Percentiles rank a stretch among this genome's conserved stretches.
phyloP scores from a whole-genome alignment of 2,329 filamentous ascomycete genomes.

The Fusarium illudens region DNA sequence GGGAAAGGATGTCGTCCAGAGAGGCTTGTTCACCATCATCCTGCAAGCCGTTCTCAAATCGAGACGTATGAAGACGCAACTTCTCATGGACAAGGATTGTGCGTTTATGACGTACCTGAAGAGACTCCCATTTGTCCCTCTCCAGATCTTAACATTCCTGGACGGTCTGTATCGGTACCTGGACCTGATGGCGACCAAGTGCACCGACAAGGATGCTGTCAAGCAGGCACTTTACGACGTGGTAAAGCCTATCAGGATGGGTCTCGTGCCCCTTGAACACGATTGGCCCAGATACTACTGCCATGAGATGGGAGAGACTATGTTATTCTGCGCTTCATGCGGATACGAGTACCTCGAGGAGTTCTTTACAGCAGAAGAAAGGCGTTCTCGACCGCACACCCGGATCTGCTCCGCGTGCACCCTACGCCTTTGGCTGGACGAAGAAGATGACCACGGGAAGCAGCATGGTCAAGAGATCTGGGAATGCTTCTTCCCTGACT shows the following conservation, averaged over 20 bases:
- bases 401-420: constrained; percentile 45
- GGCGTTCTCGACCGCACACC: constrained; percentile 5
- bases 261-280: constrained; percentile 28
- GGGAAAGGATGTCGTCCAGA: constrained; percentile 42
- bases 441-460: constrained; percentile 43
- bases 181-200: constrained; percentile 19
- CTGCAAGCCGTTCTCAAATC: constrained; percentile 49
- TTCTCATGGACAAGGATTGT: constrained; percentile 44
- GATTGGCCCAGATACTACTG: constrained; percentile 42
- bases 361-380: constrained; percentile 37
- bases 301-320: constrained; percentile 33
- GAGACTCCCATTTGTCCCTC: constrained; percentile 43
- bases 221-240: constrained; percentile 45
- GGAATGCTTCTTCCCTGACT: constrained; percentile 39
- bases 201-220: background rate
- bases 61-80: constrained; percentile 38
- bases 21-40: constrained; percentile 47
- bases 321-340: constrained; percentile 47
- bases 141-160: constrained; percentile 44
- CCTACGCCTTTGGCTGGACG: constrained; percentile 44
- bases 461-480: constrained; percentile 26
- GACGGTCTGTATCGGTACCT: constrained; percentile 47
- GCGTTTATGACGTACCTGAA: constrained; percentile 45
- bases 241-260: constrained; percentile 45
- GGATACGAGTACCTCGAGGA: constrained; percentile 46